These are phyloP conservation scores for Pythium grandisporangium DNA, from an alignment of 352 stramenopile genomes.

Conservation along the genomic window DNA sequence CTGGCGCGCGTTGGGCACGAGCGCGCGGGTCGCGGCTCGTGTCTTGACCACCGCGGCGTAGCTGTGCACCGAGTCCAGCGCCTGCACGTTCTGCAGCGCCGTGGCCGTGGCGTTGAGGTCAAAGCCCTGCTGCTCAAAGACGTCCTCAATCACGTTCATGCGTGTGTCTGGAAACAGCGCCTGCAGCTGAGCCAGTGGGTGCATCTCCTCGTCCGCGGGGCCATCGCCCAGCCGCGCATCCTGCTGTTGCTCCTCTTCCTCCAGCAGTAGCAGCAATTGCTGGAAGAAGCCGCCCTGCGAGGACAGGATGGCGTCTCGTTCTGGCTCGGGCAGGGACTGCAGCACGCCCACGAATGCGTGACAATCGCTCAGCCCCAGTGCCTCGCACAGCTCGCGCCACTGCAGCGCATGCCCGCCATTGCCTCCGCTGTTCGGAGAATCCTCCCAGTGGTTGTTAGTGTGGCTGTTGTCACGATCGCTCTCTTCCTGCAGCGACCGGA, in stretches of 20 bases:
- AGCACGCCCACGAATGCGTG: conserved; percentile 42
- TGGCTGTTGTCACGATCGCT: no score
- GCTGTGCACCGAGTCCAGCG: conserved; percentile 46
- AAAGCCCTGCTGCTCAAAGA: conserved; percentile 45
- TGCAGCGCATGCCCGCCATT: conserved; percentile 22
- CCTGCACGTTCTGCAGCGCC: conserved; percentile 45
- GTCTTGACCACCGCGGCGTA: conserved; percentile 37
- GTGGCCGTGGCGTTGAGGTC: conserved; percentile 42
- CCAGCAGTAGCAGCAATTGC: conserved; percentile 44
- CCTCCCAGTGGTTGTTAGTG: conserved; percentile 20
- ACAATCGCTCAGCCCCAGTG: conserved; percentile 36
- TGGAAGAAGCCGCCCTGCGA: conserved; percentile 55
- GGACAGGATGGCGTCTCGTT: conserved; percentile 29
- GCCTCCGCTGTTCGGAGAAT: not conserved
- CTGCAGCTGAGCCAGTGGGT: conserved; percentile 43
- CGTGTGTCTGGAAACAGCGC: conserved; percentile 47
- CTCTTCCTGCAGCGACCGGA: conserved; percentile 32
- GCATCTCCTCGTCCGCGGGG: conserved; percentile 19
- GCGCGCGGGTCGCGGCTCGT: not conserved
- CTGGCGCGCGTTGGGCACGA: conserved; percentile 12
- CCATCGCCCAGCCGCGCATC: conserved; percentile 3
- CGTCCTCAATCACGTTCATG: conserved; percentile 48
- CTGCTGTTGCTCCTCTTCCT: conserved; percentile 25
- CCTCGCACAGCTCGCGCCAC: conserved; percentile 42
- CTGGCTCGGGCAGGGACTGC: conserved; percentile 25